Percentiles rank a stretch among this genome's conserved stretches.
Conservation (phyloP, 169 alveolate species). For the Cryptosporidium canis region DNA sequence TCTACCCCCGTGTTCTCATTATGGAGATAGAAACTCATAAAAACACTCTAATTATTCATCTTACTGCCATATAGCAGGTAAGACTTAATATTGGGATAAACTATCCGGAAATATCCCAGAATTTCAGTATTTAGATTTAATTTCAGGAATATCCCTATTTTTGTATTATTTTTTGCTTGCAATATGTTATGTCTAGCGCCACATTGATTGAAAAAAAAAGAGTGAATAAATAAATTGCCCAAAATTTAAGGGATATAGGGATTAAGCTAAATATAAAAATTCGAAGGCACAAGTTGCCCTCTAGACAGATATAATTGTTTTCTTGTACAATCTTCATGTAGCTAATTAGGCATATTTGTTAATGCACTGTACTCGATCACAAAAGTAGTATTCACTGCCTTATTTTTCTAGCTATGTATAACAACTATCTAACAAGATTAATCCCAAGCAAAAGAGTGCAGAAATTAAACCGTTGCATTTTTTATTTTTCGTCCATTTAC, state of each 20-base stretch:
- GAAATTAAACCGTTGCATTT: too few relatives aligned
- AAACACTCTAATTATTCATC: conserved; percentile 2
- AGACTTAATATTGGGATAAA: neutral
- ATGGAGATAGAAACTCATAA: conserved; percentile 68
- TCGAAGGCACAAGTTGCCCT: neutral
- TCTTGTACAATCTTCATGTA: neutral
- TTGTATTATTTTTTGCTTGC: conserved; percentile 51
- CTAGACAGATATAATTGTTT: neutral
- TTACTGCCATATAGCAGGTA: neutral
- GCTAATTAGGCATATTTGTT: neutral
- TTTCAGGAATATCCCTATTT: neutral
- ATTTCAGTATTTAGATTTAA: neutral
- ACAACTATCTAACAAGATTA: too few relatives aligned
- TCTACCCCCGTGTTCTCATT: conserved; percentile 53
- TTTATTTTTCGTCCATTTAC: too few relatives aligned
- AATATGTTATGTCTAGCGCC: conserved; percentile 72
- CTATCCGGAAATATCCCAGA: neutral
- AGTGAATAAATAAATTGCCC: neutral
- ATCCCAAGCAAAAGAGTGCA: too few relatives aligned
- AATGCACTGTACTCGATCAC: neutral
- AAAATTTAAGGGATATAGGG: neutral
- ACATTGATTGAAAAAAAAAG: conserved; percentile 7
- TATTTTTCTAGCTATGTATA: too few relatives aligned
- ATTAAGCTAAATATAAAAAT: neutral
- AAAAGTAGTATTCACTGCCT: too few relatives aligned